Percentiles rank a stretch among this genome's conserved stretches.
phyloP scores from a whole-genome alignment of 306 rosid species.

The Phaseolus lunatus region DNA sequence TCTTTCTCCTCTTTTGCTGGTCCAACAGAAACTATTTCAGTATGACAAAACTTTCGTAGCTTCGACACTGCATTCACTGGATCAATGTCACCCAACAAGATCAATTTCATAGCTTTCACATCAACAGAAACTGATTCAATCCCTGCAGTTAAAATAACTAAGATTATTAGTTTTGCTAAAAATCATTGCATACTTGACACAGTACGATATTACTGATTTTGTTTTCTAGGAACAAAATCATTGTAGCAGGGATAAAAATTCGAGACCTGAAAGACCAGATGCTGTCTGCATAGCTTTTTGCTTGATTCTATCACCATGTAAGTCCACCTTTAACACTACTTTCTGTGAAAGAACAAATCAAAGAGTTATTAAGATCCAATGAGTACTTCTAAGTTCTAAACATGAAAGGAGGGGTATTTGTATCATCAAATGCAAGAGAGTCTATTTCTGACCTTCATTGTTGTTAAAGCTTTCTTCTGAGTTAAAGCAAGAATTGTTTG shows the following conservation, averaged over 20 bases:
- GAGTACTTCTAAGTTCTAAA: background rate
- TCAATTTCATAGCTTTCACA: constrained; percentile 59
- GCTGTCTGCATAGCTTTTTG: constrained; percentile 62
- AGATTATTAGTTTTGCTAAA: background rate
- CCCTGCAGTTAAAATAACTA: constrained; percentile 48
- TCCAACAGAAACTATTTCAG: constrained; percentile 67
- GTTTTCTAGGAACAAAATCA: background rate
- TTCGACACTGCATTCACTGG: constrained; percentile 58
- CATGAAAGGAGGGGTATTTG: background rate
- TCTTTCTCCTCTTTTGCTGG: constrained; percentile 56
- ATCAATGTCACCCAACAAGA: constrained; percentile 63
- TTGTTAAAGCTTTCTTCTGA: background rate
- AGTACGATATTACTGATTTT: background rate
- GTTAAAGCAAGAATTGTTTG: background rate
- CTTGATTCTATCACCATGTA: constrained; percentile 51
- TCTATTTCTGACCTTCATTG: constrained; percentile 12
- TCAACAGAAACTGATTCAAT: constrained; percentile 65
- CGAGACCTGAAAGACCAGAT: constrained; percentile 59
- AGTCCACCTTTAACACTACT: constrained; percentile 53
- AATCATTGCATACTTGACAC: background rate
- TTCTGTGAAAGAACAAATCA: constrained; percentile 50
- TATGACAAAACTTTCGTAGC: constrained; percentile 55
- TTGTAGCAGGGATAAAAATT: background rate
- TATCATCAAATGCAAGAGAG: background rate
- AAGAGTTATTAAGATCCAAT: background rate